Evolutionary conservation across 2,329 filamentous ascomycete genomes (phyloP), one percentile per base, ranked within the genome.

Genomic region (Scedosporium minutisporum): DNA sequence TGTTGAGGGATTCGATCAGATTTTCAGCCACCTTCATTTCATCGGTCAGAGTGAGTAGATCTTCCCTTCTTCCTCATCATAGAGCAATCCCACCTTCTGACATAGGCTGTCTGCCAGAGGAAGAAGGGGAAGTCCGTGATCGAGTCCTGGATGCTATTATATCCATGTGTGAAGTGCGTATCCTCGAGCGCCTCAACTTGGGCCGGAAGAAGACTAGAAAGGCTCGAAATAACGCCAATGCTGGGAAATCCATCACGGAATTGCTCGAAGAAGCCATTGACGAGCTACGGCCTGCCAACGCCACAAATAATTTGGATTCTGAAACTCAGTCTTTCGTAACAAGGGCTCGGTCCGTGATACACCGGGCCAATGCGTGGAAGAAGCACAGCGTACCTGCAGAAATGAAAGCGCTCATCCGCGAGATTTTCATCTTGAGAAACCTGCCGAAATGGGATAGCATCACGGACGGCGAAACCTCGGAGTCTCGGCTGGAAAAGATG

Each of bases 141-240:
- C 42, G 63, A 25, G 62, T 72, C 7, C 71, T 74, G 29, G 60
- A 12, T 14, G 67, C 66, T 4, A 69, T 74, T n/a, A 55, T 75
- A 4, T 63, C 65, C 2, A 73, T 74, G 69, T 74, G 71, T 59
- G 71, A 66, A 16, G 23, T 23, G 6, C 69, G 72, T 21, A 71
- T 75, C 7, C 65, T 71, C 29, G 63, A 60, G 14, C 68, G 72
- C 16, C 61, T 75, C 48, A 38, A 38, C 33, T 38, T 38, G 63
- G 69, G 53, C 64, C 73, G 10, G 53, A 48, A 46, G 63, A 27
- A 65, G 62, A 29, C 60, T 65, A 46, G 25, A 67, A 41, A 65
- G 65, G 44, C 51, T 67, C 61, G 63, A 53, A 62, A 48, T 6
- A 48, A 18, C n/a, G 2, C 16, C n/a, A 48, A 21, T 38, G 33